These are phyloP conservation scores for Parachaetomium inaequale DNA, from an alignment of 495 filamentous ascomycete species.

Conservation along the genomic window DNA sequence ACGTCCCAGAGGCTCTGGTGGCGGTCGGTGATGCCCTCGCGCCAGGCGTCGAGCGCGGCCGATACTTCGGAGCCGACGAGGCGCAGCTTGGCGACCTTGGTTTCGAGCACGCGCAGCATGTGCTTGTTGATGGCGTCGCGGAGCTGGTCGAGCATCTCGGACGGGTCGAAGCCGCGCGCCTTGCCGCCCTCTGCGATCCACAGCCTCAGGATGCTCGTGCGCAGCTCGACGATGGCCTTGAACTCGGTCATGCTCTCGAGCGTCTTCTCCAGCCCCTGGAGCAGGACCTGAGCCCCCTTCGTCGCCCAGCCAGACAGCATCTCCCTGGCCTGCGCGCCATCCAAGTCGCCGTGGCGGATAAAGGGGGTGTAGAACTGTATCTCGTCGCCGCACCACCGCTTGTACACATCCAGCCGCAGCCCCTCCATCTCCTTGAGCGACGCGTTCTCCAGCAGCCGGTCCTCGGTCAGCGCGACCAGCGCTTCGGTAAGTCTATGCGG, in stretches of 20 bases:
- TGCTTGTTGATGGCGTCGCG: conserved; percentile 64
- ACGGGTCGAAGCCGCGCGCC: conserved; percentile 53
- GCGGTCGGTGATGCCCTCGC: conserved; percentile 43
- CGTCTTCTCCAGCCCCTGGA: conserved; percentile 53
- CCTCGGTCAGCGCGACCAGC: conserved; percentile 62
- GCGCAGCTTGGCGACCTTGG: conserved; percentile 55
- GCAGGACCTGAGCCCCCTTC: conserved; percentile 61
- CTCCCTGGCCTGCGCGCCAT: conserved; percentile 58
- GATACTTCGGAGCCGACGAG: conserved; percentile 57
- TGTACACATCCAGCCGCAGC: conserved; percentile 75
- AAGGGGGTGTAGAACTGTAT: conserved; percentile 86
- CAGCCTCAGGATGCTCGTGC: conserved; percentile 64
- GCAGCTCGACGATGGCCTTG: conserved; percentile 61
- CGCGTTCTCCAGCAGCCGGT: conserved; percentile 65
- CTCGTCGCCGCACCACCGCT: conserved; percentile 77
- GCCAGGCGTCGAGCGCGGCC: conserved; percentile 51
- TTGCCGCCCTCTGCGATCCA: conserved; percentile 63
- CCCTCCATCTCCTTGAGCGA: conserved; percentile 62
- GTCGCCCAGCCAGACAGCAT: conserved; percentile 71
- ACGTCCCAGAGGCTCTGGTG: conserved; percentile 60
- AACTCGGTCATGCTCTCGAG: conserved; percentile 60
- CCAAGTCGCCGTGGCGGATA: conserved; percentile 78
- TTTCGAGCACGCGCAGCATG: conserved; percentile 55
- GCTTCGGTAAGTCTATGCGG: conserved; percentile 69
- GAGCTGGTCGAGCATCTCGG: conserved; percentile 62